Evolutionary conservation across 768 basidiomycete species (phyloP), one percentile per base, ranked within the genome.

Genomic region (Termitomyces sp.): DNA sequence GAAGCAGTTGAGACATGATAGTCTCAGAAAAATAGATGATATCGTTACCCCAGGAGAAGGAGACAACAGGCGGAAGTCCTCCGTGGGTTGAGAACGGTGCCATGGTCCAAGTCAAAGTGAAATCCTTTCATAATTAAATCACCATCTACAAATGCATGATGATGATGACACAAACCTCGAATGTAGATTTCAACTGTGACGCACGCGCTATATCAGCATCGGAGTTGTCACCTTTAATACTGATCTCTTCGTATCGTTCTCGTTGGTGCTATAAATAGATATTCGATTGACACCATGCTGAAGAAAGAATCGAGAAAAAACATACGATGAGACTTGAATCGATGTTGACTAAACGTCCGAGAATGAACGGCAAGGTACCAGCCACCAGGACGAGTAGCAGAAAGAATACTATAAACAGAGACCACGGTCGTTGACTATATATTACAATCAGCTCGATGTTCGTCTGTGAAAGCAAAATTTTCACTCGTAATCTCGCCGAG

Each of bases 1-100:
- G 63, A 6, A 70, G 54, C 6, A 77, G 63, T 52, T 77, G 75
- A 3, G 70, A 68, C 8, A 61, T 57, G 10, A 59, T 66, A 4
- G 71, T 68, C 63, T 77, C 76, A 0, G 76, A 63, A 56, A 77
- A 75, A 53, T 73, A 76, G 8, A 78, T 66, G 0, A 58, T 62
- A 27, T 74, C 72, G n/a, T 67, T 59, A 9, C 66, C 56, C 69
- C 68, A 75, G 8, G 34, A 38, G 41, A 75, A 69, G 0, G 69
- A 70, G n/a, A 73, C 65, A 3, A 66, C 66, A 8, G 73, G 59
- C 14, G 75, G 75, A 21, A 74, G 60, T 3, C 66, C 66, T 31
- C 71, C 71, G 41, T 72, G 70, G 9, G 61, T 63, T 0, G 73
- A 73, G 56, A 73, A 75, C 2, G 75, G 74, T 3, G 72, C 61